Evolutionary conservation across 2,329 filamentous ascomycete genomes (phyloP).

Genomic region (Xylariaceae sp.): DNA sequence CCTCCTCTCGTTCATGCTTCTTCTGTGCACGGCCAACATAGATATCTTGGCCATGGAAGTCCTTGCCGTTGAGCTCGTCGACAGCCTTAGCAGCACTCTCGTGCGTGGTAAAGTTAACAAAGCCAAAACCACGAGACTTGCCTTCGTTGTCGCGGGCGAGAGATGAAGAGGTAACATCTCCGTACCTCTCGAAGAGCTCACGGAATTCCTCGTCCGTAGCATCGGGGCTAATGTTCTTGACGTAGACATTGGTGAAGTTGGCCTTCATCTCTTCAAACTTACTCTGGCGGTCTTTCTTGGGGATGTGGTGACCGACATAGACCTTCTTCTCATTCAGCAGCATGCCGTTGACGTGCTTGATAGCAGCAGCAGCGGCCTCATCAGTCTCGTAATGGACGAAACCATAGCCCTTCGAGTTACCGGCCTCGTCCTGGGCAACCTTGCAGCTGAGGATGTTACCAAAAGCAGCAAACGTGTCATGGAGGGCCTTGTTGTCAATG

Average conservation of each 20-base stretch:
- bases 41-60: slow-evolving; percentile 90
- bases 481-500: slow-evolving; percentile 99
- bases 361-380: slow-evolving; percentile 91
- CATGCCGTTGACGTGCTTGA: slow-evolving; percentile 99
- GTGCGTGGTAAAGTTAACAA: slow-evolving; percentile 93
- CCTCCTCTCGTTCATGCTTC: slow-evolving; percentile 99
- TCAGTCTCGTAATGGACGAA: slow-evolving; percentile 99
- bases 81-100: slow-evolving; percentile 82
- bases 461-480: slow-evolving; percentile 98
- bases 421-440: slow-evolving; percentile 95
- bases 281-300: slow-evolving; percentile 99
- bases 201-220: slow-evolving; percentile 93
- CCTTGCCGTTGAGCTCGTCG: slow-evolving; percentile 84
- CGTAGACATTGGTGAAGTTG: slow-evolving; percentile 99
- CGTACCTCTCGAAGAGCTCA: slow-evolving; percentile 83
- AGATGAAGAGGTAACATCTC: slow-evolving; percentile 92
- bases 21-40: slow-evolving; percentile 99
- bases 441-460: slow-evolving; percentile 99
- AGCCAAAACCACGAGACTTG: slow-evolving; percentile 93
- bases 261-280: slow-evolving; percentile 99
- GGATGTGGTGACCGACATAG: slow-evolving; percentile 97
- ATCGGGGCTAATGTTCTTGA: slow-evolving; percentile 91
- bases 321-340: slow-evolving; percentile 99
- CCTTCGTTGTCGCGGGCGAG: slow-evolving; percentile 84
- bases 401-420: slow-evolving; percentile 96